Conservation (phyloP, 305 asterid species). For the Andrographis paniculata region DNA sequence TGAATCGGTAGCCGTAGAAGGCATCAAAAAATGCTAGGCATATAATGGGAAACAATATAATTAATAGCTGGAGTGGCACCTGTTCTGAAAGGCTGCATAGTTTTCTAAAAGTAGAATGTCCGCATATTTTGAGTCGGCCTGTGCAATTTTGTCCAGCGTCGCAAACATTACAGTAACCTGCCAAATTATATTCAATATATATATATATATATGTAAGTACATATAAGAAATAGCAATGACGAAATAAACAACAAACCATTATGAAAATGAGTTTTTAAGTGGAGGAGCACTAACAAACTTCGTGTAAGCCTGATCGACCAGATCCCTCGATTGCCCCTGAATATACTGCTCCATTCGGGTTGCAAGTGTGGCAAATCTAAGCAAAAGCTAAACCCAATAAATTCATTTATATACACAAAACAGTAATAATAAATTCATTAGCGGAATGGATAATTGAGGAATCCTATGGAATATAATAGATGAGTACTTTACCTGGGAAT, state of each 20-base stretch:
- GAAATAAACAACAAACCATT: conserved; percentile 4
- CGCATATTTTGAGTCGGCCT: conserved; percentile 74
- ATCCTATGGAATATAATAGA: too few relatives aligned
- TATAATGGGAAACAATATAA: not conserved
- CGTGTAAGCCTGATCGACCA: conserved; percentile 91
- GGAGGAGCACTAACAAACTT: conserved; percentile 65
- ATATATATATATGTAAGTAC: not conserved
- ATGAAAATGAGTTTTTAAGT: conserved; percentile 7
- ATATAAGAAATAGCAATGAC: conserved; percentile 7
- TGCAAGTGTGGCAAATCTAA: conserved; percentile 92
- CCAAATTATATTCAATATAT: conserved; percentile 25
- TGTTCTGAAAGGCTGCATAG: conserved; percentile 98
- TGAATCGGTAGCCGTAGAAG: conserved; percentile 11
- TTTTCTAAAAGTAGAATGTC: conserved; percentile 92
- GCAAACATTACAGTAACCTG: conserved; percentile 97
- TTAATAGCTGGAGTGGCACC: conserved; percentile 47
- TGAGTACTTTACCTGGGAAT: conserved; percentile 64
- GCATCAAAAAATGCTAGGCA: conserved; percentile 1
- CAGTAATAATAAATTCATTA: too few relatives aligned
- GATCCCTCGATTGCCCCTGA: conserved; percentile 98
- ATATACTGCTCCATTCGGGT: conserved; percentile 99
- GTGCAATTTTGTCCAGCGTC: conserved; percentile 92
- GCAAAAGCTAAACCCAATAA: conserved; percentile 23
- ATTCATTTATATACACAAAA: conserved; percentile 17
- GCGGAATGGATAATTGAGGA: too few relatives aligned